These are phyloP conservation scores for Clarireedia hainanense DNA, from an alignment of 2,329 filamentous ascomycete species.

Conservation along the genomic window DNA sequence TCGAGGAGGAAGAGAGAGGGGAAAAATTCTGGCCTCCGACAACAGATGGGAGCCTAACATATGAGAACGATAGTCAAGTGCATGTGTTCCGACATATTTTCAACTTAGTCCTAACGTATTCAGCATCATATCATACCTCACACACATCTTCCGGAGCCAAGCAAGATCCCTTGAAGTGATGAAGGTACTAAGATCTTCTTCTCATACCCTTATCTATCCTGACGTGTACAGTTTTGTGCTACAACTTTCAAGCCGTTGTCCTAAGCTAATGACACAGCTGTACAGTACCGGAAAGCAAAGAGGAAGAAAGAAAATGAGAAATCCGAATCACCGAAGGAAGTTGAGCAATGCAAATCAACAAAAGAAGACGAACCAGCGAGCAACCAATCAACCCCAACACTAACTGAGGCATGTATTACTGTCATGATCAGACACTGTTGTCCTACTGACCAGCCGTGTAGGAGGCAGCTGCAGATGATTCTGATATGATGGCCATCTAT, in stretches of 20 bases:
- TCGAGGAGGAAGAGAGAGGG: slow-evolving; percentile 9
- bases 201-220: background rate
- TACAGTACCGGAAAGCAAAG: background rate
- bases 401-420: background rate
- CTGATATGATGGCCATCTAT: background rate
- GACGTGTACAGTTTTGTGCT: background rate
- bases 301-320: background rate
- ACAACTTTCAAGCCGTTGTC: background rate
- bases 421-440: background rate
- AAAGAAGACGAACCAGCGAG: too few relatives aligned
- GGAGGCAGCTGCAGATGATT: slow-evolving; percentile 1
- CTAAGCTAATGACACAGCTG: background rate
- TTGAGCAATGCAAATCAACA: background rate
- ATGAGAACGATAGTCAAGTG: slow-evolving; percentile 6
- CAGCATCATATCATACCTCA: slow-evolving; percentile 4
- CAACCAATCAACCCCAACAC: background rate
- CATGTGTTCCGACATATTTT: background rate
- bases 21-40: slow-evolving; percentile 4
- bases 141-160: slow-evolving; percentile 6
- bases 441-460: background rate
- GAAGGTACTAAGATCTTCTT: background rate
- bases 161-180: slow-evolving; percentile 3
- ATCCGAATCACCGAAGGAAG: background rate
- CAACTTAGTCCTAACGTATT: background rate
- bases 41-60: slow-evolving; percentile 3